Evolutionary conservation across 2,329 filamentous ascomycete species (phyloP).

Genomic region (Talaromyces sp.): DNA sequence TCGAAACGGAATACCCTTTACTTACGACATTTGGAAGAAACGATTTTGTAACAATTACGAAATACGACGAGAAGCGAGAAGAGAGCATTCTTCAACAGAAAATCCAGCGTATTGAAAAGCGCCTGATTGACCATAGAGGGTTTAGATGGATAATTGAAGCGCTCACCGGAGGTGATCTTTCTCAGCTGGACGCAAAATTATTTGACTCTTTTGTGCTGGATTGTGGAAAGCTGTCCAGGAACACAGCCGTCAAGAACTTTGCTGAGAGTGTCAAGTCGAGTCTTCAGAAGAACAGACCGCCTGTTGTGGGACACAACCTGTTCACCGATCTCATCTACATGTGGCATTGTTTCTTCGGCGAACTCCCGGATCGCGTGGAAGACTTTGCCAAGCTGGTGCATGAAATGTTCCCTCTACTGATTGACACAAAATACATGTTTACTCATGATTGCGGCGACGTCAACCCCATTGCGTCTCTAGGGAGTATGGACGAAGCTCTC

Average conservation of each 20-base stretch:
- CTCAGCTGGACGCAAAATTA: conserved; percentile 27
- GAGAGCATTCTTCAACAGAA: conserved; percentile 23
- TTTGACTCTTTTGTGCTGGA: conserved; percentile 21
- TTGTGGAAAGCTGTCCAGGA: conserved; percentile 3
- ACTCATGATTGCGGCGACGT: conserved; percentile 51
- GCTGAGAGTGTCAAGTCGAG: conserved; percentile 30
- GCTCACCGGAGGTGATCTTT: conserved; percentile 37
- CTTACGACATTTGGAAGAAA: conserved; percentile 33
- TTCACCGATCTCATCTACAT: conserved; percentile 60
- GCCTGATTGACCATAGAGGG: conserved; percentile 32
- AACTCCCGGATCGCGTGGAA: conserved; percentile 50
- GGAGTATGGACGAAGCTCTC: conserved; percentile 23
- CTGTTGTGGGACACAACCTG: conserved; percentile 59
- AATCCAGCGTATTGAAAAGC: conserved; percentile 20
- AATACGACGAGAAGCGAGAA: conserved; percentile 32
- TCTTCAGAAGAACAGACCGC: conserved; percentile 42
- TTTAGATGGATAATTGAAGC: conserved; percentile 45
- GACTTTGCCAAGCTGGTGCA: conserved; percentile 50
- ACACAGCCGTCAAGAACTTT: conserved; percentile 20
- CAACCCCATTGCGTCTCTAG: conserved; percentile 38
- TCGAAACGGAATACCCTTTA: conserved; percentile 54
- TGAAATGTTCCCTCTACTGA: conserved; percentile 50
- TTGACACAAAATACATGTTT: conserved; percentile 61
- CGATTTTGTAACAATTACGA: conserved; percentile 37
- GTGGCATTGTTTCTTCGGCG: conserved; percentile 55